Conservation (phyloP, 1,284 basidiomycete genomes). For the Ganoderma meredithae region DNA sequence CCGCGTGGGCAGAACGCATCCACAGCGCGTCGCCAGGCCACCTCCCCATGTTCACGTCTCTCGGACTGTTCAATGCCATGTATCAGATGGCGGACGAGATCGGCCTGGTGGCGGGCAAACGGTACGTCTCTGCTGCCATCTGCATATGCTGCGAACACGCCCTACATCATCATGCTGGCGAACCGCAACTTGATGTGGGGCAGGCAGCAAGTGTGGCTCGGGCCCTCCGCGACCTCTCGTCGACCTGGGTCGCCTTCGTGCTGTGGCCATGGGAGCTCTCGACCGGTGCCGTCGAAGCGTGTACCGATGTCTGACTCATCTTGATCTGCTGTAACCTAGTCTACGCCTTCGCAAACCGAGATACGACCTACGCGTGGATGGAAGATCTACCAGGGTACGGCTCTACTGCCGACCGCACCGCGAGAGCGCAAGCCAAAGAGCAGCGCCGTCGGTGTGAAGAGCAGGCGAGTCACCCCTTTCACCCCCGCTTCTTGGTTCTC, state of each 20-base stretch:
- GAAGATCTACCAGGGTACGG: neutral
- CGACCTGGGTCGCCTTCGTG: neutral
- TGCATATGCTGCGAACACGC: neutral
- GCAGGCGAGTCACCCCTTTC: neutral
- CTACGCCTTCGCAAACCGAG: neutral
- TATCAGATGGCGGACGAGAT: neutral
- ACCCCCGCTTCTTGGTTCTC: neutral
- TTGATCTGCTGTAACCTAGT: neutral
- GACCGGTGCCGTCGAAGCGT: neutral
- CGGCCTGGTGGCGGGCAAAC: neutral
- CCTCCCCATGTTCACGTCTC: neutral
- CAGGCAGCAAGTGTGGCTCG: neutral
- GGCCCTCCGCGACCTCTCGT: neutral
- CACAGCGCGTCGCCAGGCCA: too few relatives aligned
- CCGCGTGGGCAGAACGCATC: neutral
- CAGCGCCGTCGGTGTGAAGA: neutral
- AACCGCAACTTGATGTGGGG: neutral
- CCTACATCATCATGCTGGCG: neutral
- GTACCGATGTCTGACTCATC: neutral
- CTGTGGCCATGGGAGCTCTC: neutral
- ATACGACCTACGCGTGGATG: neutral
- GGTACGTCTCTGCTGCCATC: constrained; percentile 3
- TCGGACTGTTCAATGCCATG: neutral
- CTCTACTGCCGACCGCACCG: neutral
- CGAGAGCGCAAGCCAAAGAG: neutral